These are phyloP conservation scores for Trichoderma oligosporum DNA, from an alignment of 2,329 filamentous ascomycete genomes.

Conservation along the genomic window DNA sequence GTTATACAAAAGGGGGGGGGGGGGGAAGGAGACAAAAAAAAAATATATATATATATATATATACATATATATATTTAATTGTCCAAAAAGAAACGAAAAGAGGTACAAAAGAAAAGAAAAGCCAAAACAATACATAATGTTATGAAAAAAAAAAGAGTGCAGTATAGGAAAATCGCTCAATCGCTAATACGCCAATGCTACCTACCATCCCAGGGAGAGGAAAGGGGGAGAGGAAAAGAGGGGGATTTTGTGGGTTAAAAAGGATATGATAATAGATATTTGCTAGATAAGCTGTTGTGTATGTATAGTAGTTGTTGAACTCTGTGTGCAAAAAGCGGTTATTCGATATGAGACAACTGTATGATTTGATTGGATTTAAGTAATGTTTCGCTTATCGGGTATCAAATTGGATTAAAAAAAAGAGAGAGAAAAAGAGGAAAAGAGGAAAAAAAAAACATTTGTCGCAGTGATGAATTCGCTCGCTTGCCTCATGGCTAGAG, in stretches of 20 bases:
- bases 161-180: conserved; percentile 5
- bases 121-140: neutral
- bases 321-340: no score
- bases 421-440: no score
- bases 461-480: neutral
- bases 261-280: neutral
- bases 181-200: neutral
- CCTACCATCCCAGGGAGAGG: neutral
- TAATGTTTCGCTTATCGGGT: neutral
- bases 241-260: neutral
- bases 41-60: no score
- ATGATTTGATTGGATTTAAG: neutral
- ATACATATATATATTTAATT: no score
- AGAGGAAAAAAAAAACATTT: neutral
- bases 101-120: neutral
- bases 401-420: no score
- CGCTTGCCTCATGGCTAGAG: neutral
- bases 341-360: neutral
- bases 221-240: no score
- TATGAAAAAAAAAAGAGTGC: neutral
- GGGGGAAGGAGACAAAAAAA: neutral
- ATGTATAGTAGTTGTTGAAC: no score
- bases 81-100: neutral
- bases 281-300: neutral
- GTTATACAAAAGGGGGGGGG: neutral